These are phyloP conservation scores for Neurospora discreta DNA, from an alignment of 495 filamentous ascomycete genomes.

Conservation along the genomic window DNA sequence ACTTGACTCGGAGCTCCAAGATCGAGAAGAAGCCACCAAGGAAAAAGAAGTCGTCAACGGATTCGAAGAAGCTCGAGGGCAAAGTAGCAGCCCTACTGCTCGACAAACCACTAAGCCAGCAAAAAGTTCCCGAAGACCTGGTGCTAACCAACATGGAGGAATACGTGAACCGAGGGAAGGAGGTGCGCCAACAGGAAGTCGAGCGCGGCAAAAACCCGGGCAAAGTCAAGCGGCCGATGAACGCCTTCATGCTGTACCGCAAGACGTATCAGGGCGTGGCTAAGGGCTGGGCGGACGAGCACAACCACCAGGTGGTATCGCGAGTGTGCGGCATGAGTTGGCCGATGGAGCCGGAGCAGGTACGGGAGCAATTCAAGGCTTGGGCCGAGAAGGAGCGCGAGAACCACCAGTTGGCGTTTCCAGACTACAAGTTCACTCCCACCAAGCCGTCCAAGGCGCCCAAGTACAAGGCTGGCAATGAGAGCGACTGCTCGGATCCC, in stretches of 20 bases:
- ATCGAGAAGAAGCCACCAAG: slow-evolving; percentile 26
- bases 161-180: slow-evolving; percentile 63
- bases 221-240: slow-evolving; percentile 87
- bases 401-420: slow-evolving; percentile 79
- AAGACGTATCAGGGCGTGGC: slow-evolving; percentile 83
- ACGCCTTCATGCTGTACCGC: slow-evolving; percentile 97
- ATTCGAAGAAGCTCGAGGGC: not conserved
- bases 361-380: slow-evolving; percentile 70
- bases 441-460: slow-evolving; percentile 52
- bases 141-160: slow-evolving; percentile 63
- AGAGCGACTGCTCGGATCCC: slow-evolving; percentile 28
- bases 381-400: slow-evolving; percentile 71
- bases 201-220: slow-evolving; percentile 55
- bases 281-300: slow-evolving; percentile 71
- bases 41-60: slow-evolving; percentile 25
- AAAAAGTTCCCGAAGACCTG: slow-evolving; percentile 44
- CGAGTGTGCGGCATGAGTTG: slow-evolving; percentile 74
- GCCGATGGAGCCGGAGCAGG: slow-evolving; percentile 60
- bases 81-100: slow-evolving; percentile 43
- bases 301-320: slow-evolving; percentile 93
- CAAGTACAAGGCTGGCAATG: slow-evolving; percentile 28
- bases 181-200: slow-evolving; percentile 55
- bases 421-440: slow-evolving; percentile 91
- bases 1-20: slow-evolving; percentile 12
- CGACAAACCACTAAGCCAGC: slow-evolving; percentile 59